phyloP scores from a whole-genome alignment of 1,284 basidiomycete species.

The Rhodotorula sp. region DNA sequence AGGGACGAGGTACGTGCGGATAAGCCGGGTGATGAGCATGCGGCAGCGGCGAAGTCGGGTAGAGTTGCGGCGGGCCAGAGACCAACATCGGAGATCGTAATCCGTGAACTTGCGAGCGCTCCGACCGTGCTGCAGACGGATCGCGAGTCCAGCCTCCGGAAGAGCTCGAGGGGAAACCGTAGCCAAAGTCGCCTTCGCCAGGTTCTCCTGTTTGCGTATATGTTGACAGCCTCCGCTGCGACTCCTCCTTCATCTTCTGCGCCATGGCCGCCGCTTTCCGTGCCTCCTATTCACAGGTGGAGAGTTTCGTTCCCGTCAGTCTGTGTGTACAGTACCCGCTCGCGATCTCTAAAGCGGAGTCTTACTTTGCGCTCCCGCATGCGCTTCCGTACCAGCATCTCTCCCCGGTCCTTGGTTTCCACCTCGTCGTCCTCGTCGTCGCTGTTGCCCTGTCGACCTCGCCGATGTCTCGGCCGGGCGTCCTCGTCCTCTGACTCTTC shows the following conservation, averaged over 20 bases:
- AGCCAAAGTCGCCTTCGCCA: conserved; percentile 10
- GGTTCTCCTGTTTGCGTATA: background rate
- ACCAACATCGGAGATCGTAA: conserved; percentile 6
- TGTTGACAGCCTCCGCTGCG: conserved; percentile 17
- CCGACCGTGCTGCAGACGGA: conserved; percentile 15
- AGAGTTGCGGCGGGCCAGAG: background rate
- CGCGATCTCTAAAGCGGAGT: too few relatives aligned
- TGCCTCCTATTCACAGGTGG: conserved; percentile 12
- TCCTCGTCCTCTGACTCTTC: conserved; percentile 1
- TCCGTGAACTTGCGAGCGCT: background rate
- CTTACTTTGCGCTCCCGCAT: conserved; percentile 52
- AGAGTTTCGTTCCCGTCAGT: too few relatives aligned
- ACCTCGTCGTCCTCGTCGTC: conserved; percentile 54
- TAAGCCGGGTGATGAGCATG: conserved; percentile 1
- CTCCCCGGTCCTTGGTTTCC: conserved; percentile 55
- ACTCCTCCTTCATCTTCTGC: conserved; percentile 9
- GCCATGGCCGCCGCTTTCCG: conserved; percentile 9
- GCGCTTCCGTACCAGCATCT: conserved; percentile 56
- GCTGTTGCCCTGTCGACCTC: conserved; percentile 20
- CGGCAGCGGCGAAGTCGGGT: conserved; percentile 9
- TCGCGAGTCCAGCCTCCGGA: conserved; percentile 13
- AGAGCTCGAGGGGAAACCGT: conserved; percentile 9
- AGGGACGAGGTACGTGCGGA: conserved; percentile 4
- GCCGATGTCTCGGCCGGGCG: background rate
- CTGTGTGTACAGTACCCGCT: too few relatives aligned